Base-by-base conservation (phyloP, 495 filamentous ascomycete genomes). In the Penicillium lividum region DNA sequence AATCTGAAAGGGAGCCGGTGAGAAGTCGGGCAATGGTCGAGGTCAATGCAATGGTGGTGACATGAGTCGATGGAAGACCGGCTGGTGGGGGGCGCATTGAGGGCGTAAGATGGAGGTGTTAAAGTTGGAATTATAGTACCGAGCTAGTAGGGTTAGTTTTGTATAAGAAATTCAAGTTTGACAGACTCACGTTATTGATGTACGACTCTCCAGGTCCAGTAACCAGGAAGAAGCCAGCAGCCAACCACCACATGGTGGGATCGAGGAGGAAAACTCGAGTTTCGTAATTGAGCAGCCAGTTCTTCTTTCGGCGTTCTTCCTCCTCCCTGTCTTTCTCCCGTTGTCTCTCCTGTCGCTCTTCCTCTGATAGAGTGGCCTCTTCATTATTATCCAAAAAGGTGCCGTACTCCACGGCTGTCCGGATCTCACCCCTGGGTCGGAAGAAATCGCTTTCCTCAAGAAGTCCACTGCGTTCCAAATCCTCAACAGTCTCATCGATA, bases 131-230 rank as follows among this genome's bases (percentile, higher is more conserved):
- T 91, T 56, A 98, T 87, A 22, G 93, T 96, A 44, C 94, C 94
- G 47, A 98, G 72, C 82, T 84, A 58, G n/a, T 59, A 36, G 28
- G 3, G 40, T 51, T 4, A 42, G 18, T 54, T 51, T 45, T 16
- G 16, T 25, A 36, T 31, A 25, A n/a, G 15, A 9, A 27, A 13
- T 0, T 13, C 11, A 3, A 47, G 16, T 25, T 4, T 15, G 9
- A 40, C 2, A 11, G 15, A 61, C 57, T 61, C 61, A 83, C 82
- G 63, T 98, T 98, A 75, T 98, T 98, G 66, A 97, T 92, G 73
- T 97, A 98, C 8, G 92, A 88, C 77, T 98, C 94, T 18, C 93
- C 93, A 0, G 94, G 93, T 4, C 94, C 94, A 51, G 89, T 91
- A 58, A 95, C 90, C 60, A 97, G 80, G 81, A 97, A 96, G 76